phyloP scores from a whole-genome alignment of 2,329 filamentous ascomycete genomes.

The Dothideomycetidae sp. region DNA sequence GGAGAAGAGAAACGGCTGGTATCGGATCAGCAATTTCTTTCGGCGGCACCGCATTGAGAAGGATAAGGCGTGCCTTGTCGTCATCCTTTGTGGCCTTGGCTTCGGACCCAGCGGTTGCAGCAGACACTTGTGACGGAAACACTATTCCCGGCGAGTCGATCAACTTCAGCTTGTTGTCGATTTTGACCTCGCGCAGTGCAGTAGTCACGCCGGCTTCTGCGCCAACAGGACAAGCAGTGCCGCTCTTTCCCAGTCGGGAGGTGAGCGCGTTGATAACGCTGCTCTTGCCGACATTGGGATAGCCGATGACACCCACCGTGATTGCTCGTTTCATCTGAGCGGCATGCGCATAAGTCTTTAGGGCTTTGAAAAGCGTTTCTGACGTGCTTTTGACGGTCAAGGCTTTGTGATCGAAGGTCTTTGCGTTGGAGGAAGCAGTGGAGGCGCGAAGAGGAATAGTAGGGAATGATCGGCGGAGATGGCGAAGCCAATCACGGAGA shows the following conservation, averaged over 20 bases:
- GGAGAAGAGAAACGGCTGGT: slow-evolving; percentile 70
- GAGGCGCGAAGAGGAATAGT: slow-evolving; percentile 80
- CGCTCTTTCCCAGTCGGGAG: slow-evolving; percentile 55
- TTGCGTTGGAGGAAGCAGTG: slow-evolving; percentile 66
- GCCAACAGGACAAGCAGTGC: slow-evolving; percentile 67
- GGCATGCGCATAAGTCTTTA: slow-evolving; percentile 75
- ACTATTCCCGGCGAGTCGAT: slow-evolving; percentile 92
- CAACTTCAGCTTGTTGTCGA: slow-evolving; percentile 85
- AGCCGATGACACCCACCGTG: slow-evolving; percentile 85
- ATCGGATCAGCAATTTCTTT: slow-evolving; percentile 90
- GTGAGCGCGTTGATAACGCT: slow-evolving; percentile 91
- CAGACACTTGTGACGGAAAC: slow-evolving; percentile 49
- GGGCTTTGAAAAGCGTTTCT: slow-evolving; percentile 67
- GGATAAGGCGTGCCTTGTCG: slow-evolving; percentile 65
- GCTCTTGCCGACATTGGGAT: slow-evolving; percentile 92
- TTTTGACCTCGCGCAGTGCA: slow-evolving; percentile 74
- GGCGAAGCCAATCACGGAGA: slow-evolving; percentile 68
- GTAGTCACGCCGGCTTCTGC: slow-evolving; percentile 90
- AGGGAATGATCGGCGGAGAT: slow-evolving; percentile 80
- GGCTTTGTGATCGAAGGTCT: slow-evolving; percentile 84
- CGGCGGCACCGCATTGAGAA: slow-evolving; percentile 82
- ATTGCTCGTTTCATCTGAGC: slow-evolving; percentile 79
- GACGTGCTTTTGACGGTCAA: slow-evolving; percentile 78
- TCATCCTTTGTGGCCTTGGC: slow-evolving; percentile 32
- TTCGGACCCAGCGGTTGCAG: slow-evolving; percentile 23